Conservation (phyloP, 2,329 filamentous ascomycete species). For the Alternaria ethzedia region DNA sequence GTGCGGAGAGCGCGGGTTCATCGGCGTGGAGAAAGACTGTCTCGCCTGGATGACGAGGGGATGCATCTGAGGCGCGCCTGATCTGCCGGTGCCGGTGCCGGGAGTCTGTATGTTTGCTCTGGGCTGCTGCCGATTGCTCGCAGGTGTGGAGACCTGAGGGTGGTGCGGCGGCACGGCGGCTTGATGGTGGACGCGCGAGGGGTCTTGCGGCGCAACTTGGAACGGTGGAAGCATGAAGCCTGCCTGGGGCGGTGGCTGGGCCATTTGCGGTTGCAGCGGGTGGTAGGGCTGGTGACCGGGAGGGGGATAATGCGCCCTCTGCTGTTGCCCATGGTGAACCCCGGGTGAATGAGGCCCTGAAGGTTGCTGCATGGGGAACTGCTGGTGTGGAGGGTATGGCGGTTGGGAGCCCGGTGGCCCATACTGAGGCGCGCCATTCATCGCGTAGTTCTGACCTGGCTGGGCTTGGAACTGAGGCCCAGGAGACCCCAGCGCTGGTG, state of each 20-base stretch:
- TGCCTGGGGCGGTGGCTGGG: slow-evolving; percentile 50
- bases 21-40: slow-evolving; percentile 37
- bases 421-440: slow-evolving; percentile 35
- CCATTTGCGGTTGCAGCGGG: slow-evolving; percentile 37
- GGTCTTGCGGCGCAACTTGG: slow-evolving; percentile 54
- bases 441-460: slow-evolving; percentile 30
- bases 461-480: slow-evolving; percentile 42
- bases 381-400: slow-evolving; percentile 39
- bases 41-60: slow-evolving; percentile 32
- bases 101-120: slow-evolving; percentile 22
- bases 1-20: slow-evolving; percentile 28
- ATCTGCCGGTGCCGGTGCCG: slow-evolving; percentile 17
- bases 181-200: slow-evolving; percentile 47
- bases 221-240: slow-evolving; percentile 58
- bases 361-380: slow-evolving; percentile 30
- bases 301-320: slow-evolving; percentile 41
- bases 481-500: slow-evolving; percentile 43
- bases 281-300: slow-evolving; percentile 40
- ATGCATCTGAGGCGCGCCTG: slow-evolving; percentile 28
- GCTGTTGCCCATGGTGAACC: slow-evolving; percentile 37
- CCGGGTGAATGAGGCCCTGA: slow-evolving; percentile 42
- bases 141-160: slow-evolving; percentile 39
- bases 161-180: slow-evolving; percentile 32
- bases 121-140: slow-evolving; percentile 23
- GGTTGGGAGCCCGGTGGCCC: slow-evolving; percentile 34